Conservation (phyloP, 192 early-diverging fungal genomes). For the Polychytrium aggregatum region DNA sequence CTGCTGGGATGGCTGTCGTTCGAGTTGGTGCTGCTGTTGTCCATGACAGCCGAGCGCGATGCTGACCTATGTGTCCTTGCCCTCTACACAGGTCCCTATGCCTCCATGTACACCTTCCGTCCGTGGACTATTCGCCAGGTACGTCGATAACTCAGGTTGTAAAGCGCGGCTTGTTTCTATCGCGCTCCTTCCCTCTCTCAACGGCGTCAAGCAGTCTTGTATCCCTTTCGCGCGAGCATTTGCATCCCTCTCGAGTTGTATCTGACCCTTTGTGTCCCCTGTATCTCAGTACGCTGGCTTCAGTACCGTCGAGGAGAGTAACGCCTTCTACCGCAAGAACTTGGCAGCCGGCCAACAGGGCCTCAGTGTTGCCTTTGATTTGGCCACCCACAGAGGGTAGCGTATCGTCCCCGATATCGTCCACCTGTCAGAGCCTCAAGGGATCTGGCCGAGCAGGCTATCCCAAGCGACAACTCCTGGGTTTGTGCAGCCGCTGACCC, state of each 20-base stretch:
- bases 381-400: constrained; percentile 79
- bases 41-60: too few species aligned
- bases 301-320: constrained; percentile 85
- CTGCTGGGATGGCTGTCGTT: too few species aligned
- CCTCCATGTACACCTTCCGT: constrained; percentile 72
- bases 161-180: constrained; percentile 1
- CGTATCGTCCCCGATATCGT: neutral
- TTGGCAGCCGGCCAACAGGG: constrained; percentile 84
- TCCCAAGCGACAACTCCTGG: constrained; percentile 1
- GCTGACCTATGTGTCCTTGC: too few species aligned
- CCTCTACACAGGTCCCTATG: constrained; percentile 15
- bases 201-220: neutral
- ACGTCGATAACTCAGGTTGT: neutral
- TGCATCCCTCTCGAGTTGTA: too few species aligned
- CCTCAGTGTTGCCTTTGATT: constrained; percentile 77
- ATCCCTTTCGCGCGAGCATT: too few species aligned
- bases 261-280: too few species aligned
- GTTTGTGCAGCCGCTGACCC: neutral
- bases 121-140: constrained; percentile 84
- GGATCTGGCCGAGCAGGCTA: too few species aligned
- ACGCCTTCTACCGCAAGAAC: constrained; percentile 79
- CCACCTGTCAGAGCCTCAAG: too few species aligned
- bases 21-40: too few species aligned
- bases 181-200: neutral
- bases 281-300: constrained; percentile 70